Conservation (phyloP, 352 stramenopile genomes). For the Peronospora tabacina region DNA sequence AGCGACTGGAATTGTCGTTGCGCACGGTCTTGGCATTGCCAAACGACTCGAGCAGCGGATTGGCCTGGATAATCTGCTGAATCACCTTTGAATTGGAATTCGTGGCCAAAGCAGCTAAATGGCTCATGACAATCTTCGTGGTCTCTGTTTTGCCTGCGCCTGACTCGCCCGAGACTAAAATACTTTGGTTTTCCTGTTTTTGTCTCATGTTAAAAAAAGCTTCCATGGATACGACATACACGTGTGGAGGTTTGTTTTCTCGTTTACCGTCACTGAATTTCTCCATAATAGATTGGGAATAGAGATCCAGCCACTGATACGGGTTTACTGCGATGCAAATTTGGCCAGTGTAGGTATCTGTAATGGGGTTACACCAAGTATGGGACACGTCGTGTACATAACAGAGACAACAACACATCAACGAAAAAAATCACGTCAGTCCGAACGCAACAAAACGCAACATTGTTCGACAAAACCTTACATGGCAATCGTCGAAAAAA, state of each 20-base stretch:
- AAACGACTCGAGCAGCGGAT: conserved; percentile 81
- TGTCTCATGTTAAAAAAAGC: conserved; percentile 77
- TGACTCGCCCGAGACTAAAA: conserved; percentile 92
- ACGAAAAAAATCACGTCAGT: neutral
- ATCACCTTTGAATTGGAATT: conserved; percentile 87
- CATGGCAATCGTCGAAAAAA: conserved; percentile 77
- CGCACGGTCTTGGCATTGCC: conserved; percentile 82
- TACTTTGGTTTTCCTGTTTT: conserved; percentile 87
- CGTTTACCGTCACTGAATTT: conserved; percentile 65
- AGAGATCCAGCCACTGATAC: conserved; percentile 83
- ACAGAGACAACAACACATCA: conserved; percentile 3
- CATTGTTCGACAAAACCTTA: conserved; percentile 28
- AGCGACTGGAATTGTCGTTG: conserved; percentile 83
- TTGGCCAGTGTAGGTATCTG: conserved; percentile 81
- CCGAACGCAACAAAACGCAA: neutral
- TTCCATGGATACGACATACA: conserved; percentile 85
- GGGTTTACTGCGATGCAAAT: conserved; percentile 87
- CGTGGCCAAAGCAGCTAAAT: conserved; percentile 82
- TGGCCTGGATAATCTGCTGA: conserved; percentile 92
- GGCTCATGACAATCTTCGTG: conserved; percentile 94
- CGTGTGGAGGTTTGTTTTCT: conserved; percentile 69
- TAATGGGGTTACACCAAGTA: neutral
- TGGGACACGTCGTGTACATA: conserved; percentile 4
- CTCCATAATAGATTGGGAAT: conserved; percentile 63
- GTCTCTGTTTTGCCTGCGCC: conserved; percentile 95